A percentile compares a stretch with the other conserved stretches of the same genome.
Evolutionary conservation across 2,329 filamentous ascomycete species (phyloP).

Genomic region (Penicillium thymicola): DNA sequence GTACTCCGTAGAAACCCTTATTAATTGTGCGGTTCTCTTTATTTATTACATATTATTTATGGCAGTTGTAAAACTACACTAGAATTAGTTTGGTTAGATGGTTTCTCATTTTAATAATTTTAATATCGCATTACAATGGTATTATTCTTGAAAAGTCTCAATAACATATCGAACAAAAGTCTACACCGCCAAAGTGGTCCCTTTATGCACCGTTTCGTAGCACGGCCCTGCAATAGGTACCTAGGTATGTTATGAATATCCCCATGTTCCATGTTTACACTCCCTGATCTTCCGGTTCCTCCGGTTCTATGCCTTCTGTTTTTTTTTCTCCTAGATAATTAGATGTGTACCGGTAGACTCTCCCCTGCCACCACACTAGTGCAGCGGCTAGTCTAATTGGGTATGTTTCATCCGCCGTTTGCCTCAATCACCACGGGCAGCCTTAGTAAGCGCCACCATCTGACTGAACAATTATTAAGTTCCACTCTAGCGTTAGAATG

Average conservation of each 20-base stretch:
- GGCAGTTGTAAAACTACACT: background rate
- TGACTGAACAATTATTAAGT: background rate
- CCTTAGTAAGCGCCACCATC: background rate
- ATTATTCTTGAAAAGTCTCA: background rate
- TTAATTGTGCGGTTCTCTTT: background rate
- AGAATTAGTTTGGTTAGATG: background rate
- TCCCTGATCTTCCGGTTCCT: background rate
- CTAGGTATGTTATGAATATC: background rate
- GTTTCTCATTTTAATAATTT: background rate
- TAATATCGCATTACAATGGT: background rate
- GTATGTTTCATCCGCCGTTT: background rate
- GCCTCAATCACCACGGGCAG: background rate
- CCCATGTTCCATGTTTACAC: background rate
- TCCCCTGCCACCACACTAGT: background rate
- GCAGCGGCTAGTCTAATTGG: background rate
- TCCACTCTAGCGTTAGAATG: background rate
- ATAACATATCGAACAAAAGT: background rate
- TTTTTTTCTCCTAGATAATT: background rate
- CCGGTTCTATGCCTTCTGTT: background rate
- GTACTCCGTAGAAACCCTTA: background rate
- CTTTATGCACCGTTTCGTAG: background rate
- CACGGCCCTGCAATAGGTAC: background rate
- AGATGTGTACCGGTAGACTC: background rate
- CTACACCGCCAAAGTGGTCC: background rate
- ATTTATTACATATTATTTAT: background rate